Evolutionary conservation across 768 basidiomycete genomes (phyloP).

Genomic region (Hericium erinaceus): DNA sequence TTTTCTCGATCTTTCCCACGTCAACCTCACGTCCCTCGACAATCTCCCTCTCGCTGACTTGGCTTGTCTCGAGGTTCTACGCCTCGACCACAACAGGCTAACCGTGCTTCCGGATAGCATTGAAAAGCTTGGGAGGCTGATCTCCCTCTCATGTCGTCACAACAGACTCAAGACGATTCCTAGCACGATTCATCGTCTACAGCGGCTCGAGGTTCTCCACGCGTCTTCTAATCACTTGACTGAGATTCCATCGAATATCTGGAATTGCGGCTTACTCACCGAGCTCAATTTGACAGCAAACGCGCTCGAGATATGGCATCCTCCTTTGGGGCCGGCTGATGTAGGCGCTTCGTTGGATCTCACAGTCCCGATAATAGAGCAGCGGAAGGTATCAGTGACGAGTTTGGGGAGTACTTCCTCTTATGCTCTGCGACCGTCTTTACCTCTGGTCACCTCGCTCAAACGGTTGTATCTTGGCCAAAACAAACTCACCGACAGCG

Average conservation of each 20-base stretch:
- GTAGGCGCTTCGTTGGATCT: conserved; percentile 1
- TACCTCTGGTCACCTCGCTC: conserved; percentile 61
- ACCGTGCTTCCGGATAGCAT: conserved; percentile 73
- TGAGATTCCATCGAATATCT: conserved; percentile 68
- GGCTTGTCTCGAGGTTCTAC: conserved; percentile 57
- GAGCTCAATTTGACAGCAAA: conserved; percentile 87
- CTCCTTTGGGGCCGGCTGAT: conserved; percentile 36
- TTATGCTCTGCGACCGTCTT: conserved; percentile 24
- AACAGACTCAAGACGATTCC: conserved; percentile 79
- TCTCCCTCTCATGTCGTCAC: conserved; percentile 75
- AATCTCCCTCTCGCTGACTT: conserved; percentile 66
- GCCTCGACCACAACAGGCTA: conserved; percentile 82
- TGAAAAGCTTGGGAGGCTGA: conserved; percentile 63
- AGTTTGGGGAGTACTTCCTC: conserved; percentile 12
- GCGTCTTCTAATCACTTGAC: conserved; percentile 86
- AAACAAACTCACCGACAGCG: conserved; percentile 77
- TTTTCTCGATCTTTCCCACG: conserved; percentile 75
- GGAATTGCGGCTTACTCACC: conserved; percentile 70
- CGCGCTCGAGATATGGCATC: conserved; percentile 62
- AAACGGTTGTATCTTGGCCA: conserved; percentile 82
- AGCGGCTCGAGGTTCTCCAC: conserved; percentile 66
- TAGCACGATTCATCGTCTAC: conserved; percentile 60
- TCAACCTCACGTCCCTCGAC: conserved; percentile 79
- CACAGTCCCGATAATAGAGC: conserved; percentile 15
- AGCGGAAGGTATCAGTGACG: conserved; percentile 36